These are phyloP conservation scores for Flagelloscypha sp. DNA, from an alignment of 768 basidiomycete genomes.

Conservation along the genomic window DNA sequence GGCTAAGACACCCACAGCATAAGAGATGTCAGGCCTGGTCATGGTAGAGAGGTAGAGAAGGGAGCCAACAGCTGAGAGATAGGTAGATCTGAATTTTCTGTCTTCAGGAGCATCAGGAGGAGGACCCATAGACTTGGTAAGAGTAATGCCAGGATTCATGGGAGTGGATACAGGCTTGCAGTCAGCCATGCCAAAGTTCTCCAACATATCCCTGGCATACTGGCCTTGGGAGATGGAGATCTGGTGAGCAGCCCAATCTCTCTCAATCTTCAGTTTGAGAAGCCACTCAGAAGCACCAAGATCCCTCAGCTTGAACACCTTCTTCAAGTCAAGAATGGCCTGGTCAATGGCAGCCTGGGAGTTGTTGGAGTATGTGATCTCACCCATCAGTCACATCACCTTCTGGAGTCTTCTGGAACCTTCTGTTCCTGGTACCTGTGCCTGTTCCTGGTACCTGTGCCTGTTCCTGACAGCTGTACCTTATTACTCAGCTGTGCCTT, in stretches of 20 bases:
- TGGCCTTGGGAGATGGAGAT: constrained; percentile 20
- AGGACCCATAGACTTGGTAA: constrained; percentile 13
- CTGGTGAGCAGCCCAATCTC: constrained; percentile 12
- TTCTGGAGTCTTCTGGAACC: too few relatives aligned
- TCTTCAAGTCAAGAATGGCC: too few relatives aligned
- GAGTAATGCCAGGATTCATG: constrained; percentile 17
- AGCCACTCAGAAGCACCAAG: constrained; percentile 18
- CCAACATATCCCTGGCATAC: constrained; percentile 19
- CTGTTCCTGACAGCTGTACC: too few relatives aligned
- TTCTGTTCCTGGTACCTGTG: too few relatives aligned
- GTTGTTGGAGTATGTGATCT: too few relatives aligned
- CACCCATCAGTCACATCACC: too few relatives aligned
- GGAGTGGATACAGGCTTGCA: constrained; percentile 24
- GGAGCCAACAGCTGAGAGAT: constrained; percentile 20
- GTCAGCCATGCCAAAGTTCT: constrained; percentile 18
- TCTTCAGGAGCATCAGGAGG: constrained; percentile 17
- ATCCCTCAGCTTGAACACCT: constrained; percentile 24
- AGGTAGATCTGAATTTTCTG: constrained; percentile 16
- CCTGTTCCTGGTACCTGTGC: too few relatives aligned
- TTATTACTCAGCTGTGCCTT: too few relatives aligned
- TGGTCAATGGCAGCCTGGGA: too few relatives aligned
- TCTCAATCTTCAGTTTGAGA: constrained; percentile 22
- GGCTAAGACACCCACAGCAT: constrained; percentile 12
- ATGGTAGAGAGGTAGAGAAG: constrained; percentile 21
- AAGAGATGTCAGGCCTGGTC: constrained; percentile 21